Evolutionary conservation across 192 early-diverging fungal species (phyloP).

Genomic region (Coemansia sp.): DNA sequence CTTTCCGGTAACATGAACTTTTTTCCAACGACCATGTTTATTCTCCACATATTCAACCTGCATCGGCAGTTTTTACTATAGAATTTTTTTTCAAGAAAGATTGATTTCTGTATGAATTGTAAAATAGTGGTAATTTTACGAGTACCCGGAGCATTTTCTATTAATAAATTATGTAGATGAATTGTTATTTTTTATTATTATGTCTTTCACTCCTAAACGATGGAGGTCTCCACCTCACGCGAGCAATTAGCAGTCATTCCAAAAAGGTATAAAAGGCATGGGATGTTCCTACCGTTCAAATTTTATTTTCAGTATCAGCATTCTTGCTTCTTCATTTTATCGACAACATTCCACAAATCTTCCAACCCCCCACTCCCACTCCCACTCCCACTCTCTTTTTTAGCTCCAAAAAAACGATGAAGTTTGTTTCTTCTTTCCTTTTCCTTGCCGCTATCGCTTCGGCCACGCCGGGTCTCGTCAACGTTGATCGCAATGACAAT

Average conservation of each 20-base stretch:
- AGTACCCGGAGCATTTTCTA: neutral
- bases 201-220: neutral
- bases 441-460: constrained; percentile 23
- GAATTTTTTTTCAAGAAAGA: too few relatives aligned
- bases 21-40: too few relatives aligned
- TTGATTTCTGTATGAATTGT: too few relatives aligned
- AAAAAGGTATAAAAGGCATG: neutral
- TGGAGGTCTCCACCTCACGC: neutral
- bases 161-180: neutral
- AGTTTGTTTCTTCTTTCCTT: constrained; percentile 30
- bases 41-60: too few relatives aligned
- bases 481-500: neutral
- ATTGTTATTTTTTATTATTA: neutral
- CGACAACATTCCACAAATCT: neutral
- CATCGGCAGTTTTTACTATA: too few relatives aligned
- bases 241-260: neutral
- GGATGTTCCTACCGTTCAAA: neutral
- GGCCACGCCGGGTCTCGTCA: constrained; percentile 16
- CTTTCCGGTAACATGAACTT: too few relatives aligned
- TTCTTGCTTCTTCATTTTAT: neutral
- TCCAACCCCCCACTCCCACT: neutral
- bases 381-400: neutral
- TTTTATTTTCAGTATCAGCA: neutral
- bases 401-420: constrained; percentile 18
- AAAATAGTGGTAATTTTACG: neutral